phyloP scores from a whole-genome alignment of 257 asterid species.

The Plantago major region DNA sequence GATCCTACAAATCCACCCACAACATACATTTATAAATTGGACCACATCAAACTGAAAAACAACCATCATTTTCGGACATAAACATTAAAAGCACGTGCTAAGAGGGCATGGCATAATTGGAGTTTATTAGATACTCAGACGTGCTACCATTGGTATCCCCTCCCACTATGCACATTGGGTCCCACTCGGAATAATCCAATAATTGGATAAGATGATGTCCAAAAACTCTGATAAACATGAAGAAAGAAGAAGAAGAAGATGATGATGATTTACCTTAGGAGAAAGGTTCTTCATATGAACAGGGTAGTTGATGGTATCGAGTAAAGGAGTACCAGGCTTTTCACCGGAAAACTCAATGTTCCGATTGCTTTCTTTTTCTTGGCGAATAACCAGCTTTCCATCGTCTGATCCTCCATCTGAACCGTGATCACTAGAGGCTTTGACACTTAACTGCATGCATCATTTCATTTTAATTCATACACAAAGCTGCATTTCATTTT shows the following conservation, averaged over 20 bases:
- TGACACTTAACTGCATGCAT: slow-evolving; percentile 34
- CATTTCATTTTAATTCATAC: not conserved
- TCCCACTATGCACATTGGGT: no score
- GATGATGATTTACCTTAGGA: slow-evolving; percentile 26
- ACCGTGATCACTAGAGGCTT: slow-evolving; percentile 33
- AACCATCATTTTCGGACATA: no score
- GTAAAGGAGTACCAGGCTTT: slow-evolving; percentile 59
- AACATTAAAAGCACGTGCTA: not conserved
- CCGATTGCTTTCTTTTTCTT: slow-evolving; percentile 35
- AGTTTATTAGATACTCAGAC: no score
- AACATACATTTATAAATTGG: no score
- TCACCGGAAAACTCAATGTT: slow-evolving; percentile 53
- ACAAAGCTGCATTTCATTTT: not conserved
- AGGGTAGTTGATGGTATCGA: slow-evolving; percentile 68
- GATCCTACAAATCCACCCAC: slow-evolving; percentile 37
- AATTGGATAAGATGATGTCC: no score
- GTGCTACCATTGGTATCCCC: no score
- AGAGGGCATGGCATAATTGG: not conserved
- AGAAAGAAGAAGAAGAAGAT: no score
- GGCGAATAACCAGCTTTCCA: slow-evolving; percentile 31
- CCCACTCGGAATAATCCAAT: no score
- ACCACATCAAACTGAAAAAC: no score
- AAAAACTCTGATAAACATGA: no score
- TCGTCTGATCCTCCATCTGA: slow-evolving; percentile 33
- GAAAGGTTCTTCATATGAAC: slow-evolving; percentile 70